phyloP scores from a whole-genome alignment of 140 eudicot genomes.

The Bidens hawaiensis region DNA sequence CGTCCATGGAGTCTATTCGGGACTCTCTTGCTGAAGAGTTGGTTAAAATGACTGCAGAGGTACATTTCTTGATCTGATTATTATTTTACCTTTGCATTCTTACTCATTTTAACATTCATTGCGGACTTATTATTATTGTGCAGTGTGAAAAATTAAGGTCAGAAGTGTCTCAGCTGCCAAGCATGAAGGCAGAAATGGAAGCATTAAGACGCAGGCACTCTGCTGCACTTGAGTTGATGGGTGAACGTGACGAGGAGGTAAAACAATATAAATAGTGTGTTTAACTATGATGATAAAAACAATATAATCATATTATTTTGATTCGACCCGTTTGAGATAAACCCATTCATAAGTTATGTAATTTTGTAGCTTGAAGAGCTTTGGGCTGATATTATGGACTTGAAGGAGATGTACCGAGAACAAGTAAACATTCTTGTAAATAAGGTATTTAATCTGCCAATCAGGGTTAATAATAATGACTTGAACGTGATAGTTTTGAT shows the following conservation, averaged over 20 bases:
- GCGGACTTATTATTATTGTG: constrained; percentile 10
- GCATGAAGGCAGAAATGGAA: constrained; percentile 87
- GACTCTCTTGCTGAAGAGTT: constrained; percentile 98
- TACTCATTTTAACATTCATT: constrained; percentile 3
- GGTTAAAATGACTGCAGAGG: constrained; percentile 96
- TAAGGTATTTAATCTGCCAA: constrained; percentile 44
- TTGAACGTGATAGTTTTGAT: neutral
- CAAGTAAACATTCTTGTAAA: constrained; percentile 98
- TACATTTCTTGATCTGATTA: neutral
- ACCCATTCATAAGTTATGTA: neutral
- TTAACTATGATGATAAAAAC: neutral
- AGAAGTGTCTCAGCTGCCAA: constrained; percentile 80
- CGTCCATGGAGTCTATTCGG: constrained; percentile 91
- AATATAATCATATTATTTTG: too few relatives aligned
- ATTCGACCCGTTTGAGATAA: constrained; percentile 3
- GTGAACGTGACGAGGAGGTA: constrained; percentile 99
- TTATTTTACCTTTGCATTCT: neutral
- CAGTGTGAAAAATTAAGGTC: constrained; percentile 89
- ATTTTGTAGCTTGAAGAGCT: constrained; percentile 89
- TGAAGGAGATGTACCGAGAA: constrained; percentile 99
- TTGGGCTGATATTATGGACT: constrained; percentile 94
- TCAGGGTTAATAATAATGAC: neutral
- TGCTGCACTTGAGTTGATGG: constrained; percentile 98
- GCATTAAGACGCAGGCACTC: constrained; percentile 87
- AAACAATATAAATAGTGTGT: neutral